Conservation (phyloP, 169 alveolate species). For the Plasmodium cynomolgi region DNA sequence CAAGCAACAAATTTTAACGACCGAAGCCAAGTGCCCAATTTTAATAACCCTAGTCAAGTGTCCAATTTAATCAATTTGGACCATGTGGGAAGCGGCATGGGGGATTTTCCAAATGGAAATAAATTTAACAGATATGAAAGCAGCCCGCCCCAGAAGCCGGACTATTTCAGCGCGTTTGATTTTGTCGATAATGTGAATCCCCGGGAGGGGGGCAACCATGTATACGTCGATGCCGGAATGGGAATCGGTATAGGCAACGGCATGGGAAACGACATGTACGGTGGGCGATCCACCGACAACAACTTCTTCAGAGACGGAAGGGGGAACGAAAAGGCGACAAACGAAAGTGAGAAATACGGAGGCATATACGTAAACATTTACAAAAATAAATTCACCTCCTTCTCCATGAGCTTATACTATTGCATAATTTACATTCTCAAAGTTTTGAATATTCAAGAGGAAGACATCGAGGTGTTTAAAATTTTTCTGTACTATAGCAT, state of each 20-base stretch:
- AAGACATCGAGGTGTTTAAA: conserved; percentile 68
- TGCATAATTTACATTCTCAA: conserved; percentile 48
- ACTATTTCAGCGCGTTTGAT: conserved; percentile 19
- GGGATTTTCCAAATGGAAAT: background rate
- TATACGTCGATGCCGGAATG: background rate
- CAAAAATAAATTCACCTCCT: conserved; percentile 66
- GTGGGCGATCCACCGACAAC: background rate
- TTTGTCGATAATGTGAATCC: background rate
- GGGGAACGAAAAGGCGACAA: background rate
- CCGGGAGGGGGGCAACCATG: background rate
- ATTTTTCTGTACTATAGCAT: conserved; percentile 71
- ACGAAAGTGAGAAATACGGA: conserved; percentile 43
- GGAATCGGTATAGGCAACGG: background rate
- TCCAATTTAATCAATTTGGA: conserved; percentile 3
- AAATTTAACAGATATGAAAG: background rate
- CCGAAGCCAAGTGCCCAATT: background rate
- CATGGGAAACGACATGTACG: background rate
- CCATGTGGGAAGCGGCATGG: background rate
- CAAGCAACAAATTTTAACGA: background rate
- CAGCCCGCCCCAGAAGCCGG: background rate
- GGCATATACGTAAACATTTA: conserved; percentile 71
- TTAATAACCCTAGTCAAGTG: background rate
- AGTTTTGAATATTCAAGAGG: conserved; percentile 52
- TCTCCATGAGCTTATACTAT: conserved; percentile 71
- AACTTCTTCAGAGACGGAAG: background rate